Evolutionary conservation across 495 filamentous ascomycete species (phyloP), one percentile per base, ranked within the genome.

Genomic region (Platismatia glauca): DNA sequence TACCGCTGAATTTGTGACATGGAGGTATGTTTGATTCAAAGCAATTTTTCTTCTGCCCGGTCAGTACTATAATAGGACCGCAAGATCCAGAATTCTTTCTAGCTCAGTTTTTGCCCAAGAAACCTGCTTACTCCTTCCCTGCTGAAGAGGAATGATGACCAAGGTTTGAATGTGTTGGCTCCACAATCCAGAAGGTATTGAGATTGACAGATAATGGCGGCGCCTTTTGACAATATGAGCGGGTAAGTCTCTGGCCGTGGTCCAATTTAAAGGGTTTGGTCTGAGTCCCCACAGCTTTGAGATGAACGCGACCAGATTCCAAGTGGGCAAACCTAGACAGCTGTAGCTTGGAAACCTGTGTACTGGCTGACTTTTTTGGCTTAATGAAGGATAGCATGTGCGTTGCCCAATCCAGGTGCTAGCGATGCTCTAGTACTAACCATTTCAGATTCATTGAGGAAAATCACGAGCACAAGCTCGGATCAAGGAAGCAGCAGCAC

Each of bases 301-400:
- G 71, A 96, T 98, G 93, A 93, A 96, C 70, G 94, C 89, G 62
- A 96, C 92, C 16, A 79, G 81, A 57, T 93, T 90, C 71, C 88
- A 96, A 77, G 92, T 96, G 78, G 71, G 84, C 71, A 41, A 31
- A 53, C 39, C 64, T 24, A 35, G 37, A 44, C 15, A 44, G 55
- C 33, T 58, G 29, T 38, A 24, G 20, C 38, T 58, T 65, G 41
- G n/a, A n/a, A n/a, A 55, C 39, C 3, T 57, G 16, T 33, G 15
- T 33, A 1, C 16, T 9, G n/a, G 65, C 65, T 64, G 64, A 69
- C 69, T 64, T 57, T 57, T 62, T 44, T 55, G 20, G 46, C 38
- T 60, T 66, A 41, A 37, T 65, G 13, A 77, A 95, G 89, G 88
- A 80, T 52, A 89, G 85, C 67, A 90, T 94, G 90, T 94, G 81